Evolutionary conservation across 495 filamentous ascomycete species (phyloP), one percentile per base, ranked within the genome.

Genomic region (Jackrogersella multiformis): DNA sequence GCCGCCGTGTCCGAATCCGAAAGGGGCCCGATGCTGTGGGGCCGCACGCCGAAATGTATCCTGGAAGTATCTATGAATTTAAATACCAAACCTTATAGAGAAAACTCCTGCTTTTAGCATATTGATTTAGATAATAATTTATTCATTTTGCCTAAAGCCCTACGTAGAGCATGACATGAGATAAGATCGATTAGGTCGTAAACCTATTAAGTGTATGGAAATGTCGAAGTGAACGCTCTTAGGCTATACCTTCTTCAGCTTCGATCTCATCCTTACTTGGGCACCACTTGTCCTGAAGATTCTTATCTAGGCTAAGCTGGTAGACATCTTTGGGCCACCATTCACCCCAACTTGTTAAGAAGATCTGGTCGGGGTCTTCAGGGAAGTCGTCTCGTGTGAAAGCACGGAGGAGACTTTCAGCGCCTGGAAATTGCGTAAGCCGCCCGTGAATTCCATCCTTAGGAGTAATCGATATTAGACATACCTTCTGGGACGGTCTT

Each of bases 271-370:
- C 77, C 57, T 77, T 76, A 46, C 73, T 70, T n/a, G 73, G 76
- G 7, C 68, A 76, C 79, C 79, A 83, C 51, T 77, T 79, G 13
- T 82, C 77, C 68, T 83, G 81, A 23, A 82, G 72, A 9, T 35
- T 53, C 60, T 75, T 76, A 56, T 83, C 76, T 1, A 82, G 74
- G 2, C 69, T 66, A 4, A 67, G 64, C 15, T 44, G 55, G 16
- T 76, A 77, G 13, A 77, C 69, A n/a, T 80, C 76, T 60, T 78
- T 80, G 1, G 52, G 15, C 80, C 81, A 83, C 78, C 79, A 83
- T 65, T 83, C 80, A 15, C 81, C 81, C 80, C 79, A 82, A 45
- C 76, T 80, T 0, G 80, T 81, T 15, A 83, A 53, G 66, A 82
- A 82, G 35, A 83, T 77, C 60, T 75, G 76, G 12, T 82, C 76